Evolutionary conservation across 2,329 filamentous ascomycete genomes (phyloP), one percentile per base, ranked within the genome.

Genomic region (Dactylonectria macrodidyma): DNA sequence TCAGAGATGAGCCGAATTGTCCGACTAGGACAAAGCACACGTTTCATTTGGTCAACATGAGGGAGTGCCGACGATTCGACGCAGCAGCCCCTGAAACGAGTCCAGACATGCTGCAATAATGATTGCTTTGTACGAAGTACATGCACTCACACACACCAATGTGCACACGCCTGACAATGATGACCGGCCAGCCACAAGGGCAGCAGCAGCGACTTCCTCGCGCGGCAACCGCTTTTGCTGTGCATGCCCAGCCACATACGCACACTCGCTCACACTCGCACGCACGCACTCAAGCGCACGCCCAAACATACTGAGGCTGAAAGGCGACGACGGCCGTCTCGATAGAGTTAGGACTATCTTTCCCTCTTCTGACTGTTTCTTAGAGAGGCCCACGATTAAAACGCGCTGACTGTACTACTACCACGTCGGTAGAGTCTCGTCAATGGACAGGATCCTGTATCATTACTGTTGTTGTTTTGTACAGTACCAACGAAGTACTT

Each of bases 311-410:
- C 34, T 36, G 41, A 66, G 55, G 64, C 63, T 64, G 58, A 59
- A 22, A 59, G 38, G 52, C 60, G 64, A 33, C 57, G 51, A 67
- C 64, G 59, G 24, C 61, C 66, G 24, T 67, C 56, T 5, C 50
- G 66, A 61, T 63, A 11, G 38, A 16, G 38, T 41, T 14, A 41
- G 14, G 38, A 16, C 38, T 16, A 12, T 41, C 38, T 41, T 65
- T 54, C 61, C 66, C 65, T 72, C 61, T 61, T 66, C 59, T 52
- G 58, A 68, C 55, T 67, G 38, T 59, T 60, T 65, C 26, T 65
- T 50, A 67, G 62, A 72, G 55, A 54, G 54, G 59, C 44, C 58
- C 60, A 47, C 66, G 46, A 71, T 41, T 50, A 58, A 58, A 52
- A 61, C 51, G 41, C 63, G 65, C 57, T 67, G 59, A 65, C 62